These are phyloP conservation scores for Calonectria pseudoturangicola DNA, from an alignment of 2,329 filamentous ascomycete genomes.

Conservation along the genomic window DNA sequence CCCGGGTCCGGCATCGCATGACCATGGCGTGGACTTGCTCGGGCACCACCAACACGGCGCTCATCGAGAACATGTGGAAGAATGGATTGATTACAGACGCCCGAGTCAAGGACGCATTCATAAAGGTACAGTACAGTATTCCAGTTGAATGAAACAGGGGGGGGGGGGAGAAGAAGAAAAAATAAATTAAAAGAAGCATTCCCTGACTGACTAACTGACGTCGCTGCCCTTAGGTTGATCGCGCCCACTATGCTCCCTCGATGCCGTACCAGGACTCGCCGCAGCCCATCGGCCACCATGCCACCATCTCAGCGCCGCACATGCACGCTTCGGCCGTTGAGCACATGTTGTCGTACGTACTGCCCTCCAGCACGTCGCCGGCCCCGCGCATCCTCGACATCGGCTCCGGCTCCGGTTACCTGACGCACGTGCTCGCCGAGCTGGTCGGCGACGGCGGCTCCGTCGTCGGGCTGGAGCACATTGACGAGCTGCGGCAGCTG, in stretches of 20 bases:
- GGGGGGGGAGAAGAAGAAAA: neutral
- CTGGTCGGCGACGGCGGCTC: slow-evolving; percentile 73
- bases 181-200: neutral
- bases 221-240: slow-evolving; percentile 79
- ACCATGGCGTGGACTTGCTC: slow-evolving; percentile 94
- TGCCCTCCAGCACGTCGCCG: slow-evolving; percentile 58
- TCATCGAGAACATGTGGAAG: slow-evolving; percentile 85
- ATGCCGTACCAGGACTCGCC: slow-evolving; percentile 80
- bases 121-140: slow-evolving; percentile 71
- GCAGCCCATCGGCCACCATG: slow-evolving; percentile 72
- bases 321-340: slow-evolving; percentile 76
- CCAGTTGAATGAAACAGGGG: neutral
- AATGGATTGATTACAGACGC: slow-evolving; percentile 83
- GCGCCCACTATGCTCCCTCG: slow-evolving; percentile 86
- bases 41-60: slow-evolving; percentile 81
- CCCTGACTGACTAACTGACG: neutral
- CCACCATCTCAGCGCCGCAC: slow-evolving; percentile 76
- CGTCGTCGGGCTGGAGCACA: slow-evolving; percentile 86
- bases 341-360: slow-evolving; percentile 67
- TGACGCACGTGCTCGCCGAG: slow-evolving; percentile 91
- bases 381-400: slow-evolving; percentile 80
- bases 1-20: slow-evolving; percentile 41
- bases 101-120: slow-evolving; percentile 86
- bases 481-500: slow-evolving; percentile 76
- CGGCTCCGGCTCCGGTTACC: slow-evolving; percentile 85